Conservation (phyloP, 108 stramenopile genomes). For the Cyclotella atomus region DNA sequence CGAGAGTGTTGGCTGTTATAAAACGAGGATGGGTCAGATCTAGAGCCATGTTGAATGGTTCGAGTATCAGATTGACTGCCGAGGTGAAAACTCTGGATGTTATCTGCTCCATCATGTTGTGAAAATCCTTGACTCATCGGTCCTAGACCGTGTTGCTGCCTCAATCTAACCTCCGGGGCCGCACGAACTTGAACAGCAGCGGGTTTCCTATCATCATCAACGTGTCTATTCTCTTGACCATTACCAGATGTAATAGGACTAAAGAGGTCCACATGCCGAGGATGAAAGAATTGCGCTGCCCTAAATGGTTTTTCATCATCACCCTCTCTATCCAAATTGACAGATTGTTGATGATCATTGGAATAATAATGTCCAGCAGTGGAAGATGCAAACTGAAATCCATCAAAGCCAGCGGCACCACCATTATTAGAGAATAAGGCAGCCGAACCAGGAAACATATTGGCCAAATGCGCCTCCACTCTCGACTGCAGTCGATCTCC, state of each 20-base stretch:
- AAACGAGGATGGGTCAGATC: too few species aligned
- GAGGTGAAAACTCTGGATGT: too few species aligned
- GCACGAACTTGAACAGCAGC: neutral
- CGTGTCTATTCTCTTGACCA: neutral
- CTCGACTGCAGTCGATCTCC: conserved; percentile 6
- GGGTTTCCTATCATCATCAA: conserved; percentile 3
- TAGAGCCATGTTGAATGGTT: neutral
- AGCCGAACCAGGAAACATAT: neutral
- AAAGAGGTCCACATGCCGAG: conserved; percentile 37
- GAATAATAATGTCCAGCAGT: neutral
- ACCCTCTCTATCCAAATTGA: too few species aligned
- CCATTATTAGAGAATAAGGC: too few species aligned
- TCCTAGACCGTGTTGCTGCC: too few species aligned
- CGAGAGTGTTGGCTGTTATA: too few species aligned
- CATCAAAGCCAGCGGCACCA: neutral
- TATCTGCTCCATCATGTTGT: too few species aligned
- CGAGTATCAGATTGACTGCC: too few species aligned
- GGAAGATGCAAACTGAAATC: neutral
- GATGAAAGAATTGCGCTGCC: conserved; percentile 44
- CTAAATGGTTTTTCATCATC: conserved; percentile 18
- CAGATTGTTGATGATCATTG: too few species aligned
- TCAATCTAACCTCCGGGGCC: neutral
- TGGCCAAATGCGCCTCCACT: conserved; percentile 8
- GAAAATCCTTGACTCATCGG: too few species aligned
- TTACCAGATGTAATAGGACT: conserved; percentile 19